phyloP scores from a whole-genome alignment of 495 filamentous ascomycete genomes.

The Aspergillus affinis region DNA sequence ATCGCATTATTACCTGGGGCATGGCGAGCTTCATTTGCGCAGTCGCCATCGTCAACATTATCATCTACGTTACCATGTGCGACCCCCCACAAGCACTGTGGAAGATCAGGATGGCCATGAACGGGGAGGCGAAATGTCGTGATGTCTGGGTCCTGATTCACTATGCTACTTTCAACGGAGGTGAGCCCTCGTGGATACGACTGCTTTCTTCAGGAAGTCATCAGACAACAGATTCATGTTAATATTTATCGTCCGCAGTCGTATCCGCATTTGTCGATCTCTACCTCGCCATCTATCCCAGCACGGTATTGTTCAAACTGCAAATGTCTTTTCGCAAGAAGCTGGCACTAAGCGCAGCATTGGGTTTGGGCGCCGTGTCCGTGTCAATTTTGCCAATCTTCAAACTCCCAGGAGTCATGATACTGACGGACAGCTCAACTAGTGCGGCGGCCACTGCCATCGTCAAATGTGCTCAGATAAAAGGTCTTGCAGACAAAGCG shows the following conservation, averaged over 20 bases:
- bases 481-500: constrained; percentile 32
- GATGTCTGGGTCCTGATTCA: constrained; percentile 32
- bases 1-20: constrained; percentile 20
- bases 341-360: constrained; percentile 32
- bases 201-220: background rate
- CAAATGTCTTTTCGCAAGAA: constrained; percentile 43
- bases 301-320: constrained; percentile 30
- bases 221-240: background rate
- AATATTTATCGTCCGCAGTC: constrained; percentile 15
- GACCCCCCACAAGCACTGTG: constrained; percentile 29
- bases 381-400: constrained; percentile 2
- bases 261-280: constrained; percentile 38
- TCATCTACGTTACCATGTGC: constrained; percentile 32
- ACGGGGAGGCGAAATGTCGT: constrained; percentile 25
- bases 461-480: constrained; percentile 37
- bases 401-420: background rate
- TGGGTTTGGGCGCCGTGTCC: constrained; percentile 39
- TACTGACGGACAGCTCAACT: background rate
- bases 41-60: constrained; percentile 25
- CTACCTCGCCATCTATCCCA: constrained; percentile 36
- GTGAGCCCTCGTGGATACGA: constrained; percentile 18
- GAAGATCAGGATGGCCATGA: constrained; percentile 20
- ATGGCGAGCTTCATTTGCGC: constrained; percentile 16
- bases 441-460: constrained; percentile 38
- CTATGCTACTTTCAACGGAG: constrained; percentile 39